Evolutionary conservation across 2,329 filamentous ascomycete species (phyloP).

Genomic region (Paecilomyces niveus): DNA sequence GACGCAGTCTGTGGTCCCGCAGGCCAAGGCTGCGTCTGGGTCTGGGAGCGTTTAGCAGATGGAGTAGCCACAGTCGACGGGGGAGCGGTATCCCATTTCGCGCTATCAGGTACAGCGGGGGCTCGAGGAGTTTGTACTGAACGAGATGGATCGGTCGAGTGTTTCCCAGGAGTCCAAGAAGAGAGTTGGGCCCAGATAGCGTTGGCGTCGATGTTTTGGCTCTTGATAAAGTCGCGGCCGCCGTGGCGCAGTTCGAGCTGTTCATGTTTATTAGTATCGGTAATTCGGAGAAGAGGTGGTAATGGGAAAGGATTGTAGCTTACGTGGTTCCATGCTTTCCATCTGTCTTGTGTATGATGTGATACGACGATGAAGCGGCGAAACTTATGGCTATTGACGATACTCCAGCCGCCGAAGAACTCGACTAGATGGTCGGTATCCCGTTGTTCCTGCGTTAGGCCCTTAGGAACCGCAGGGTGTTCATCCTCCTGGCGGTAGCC

Average conservation of each 20-base stretch:
- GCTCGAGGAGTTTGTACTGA: not conserved
- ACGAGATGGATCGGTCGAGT: not conserved
- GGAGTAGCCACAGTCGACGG: not conserved
- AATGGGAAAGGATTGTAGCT: constrained; percentile 1
- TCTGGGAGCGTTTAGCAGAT: not conserved
- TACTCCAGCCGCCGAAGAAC: constrained; percentile 31
- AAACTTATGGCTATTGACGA: constrained; percentile 24
- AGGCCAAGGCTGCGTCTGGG: not conserved
- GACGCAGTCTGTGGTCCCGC: not conserved
- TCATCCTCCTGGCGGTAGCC: constrained; percentile 19
- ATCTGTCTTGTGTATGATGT: constrained; percentile 14
- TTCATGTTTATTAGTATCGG: not conserved
- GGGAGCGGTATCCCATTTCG: not conserved
- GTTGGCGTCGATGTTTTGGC: constrained; percentile 9
- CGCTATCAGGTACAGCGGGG: not conserved
- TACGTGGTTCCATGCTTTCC: constrained; percentile 25
- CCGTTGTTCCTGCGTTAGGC: constrained; percentile 19
- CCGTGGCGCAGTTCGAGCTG: constrained; percentile 10
- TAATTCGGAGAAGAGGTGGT: not conserved
- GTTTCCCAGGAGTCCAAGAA: not conserved
- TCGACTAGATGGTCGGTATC: constrained; percentile 32
- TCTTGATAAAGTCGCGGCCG: constrained; percentile 8
- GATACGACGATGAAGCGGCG: constrained; percentile 24
- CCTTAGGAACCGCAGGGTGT: constrained; percentile 14
- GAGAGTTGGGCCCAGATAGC: constrained; percentile 8